Evolutionary conservation across 2,329 filamentous ascomycete species (phyloP).

Genomic region (Phaeoacremonium minimum): DNA sequence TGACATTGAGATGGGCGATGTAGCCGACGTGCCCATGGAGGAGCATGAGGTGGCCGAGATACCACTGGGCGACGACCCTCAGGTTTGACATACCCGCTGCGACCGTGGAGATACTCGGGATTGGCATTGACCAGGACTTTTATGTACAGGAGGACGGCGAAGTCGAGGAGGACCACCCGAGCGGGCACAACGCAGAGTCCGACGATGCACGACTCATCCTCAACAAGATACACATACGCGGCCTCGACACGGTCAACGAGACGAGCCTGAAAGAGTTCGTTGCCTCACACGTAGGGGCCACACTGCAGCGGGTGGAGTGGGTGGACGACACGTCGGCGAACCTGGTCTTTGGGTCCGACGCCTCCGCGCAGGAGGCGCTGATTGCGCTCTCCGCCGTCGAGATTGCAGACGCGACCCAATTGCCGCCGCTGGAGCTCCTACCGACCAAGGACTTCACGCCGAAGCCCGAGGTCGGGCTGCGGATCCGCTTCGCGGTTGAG

Average conservation of each 20-base stretch:
- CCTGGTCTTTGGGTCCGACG: constrained; percentile 64
- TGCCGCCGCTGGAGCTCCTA: constrained; percentile 60
- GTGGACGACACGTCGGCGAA: constrained; percentile 92
- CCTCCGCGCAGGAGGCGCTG: constrained; percentile 49
- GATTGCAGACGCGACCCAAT: constrained; percentile 47
- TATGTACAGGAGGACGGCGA: constrained; percentile 31
- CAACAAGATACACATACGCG: constrained; percentile 77
- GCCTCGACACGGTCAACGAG: constrained; percentile 77
- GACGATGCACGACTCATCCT: constrained; percentile 28
- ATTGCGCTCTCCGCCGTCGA: constrained; percentile 46
- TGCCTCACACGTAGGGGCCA: constrained; percentile 57
- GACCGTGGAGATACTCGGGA: background rate
- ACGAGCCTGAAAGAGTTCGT: constrained; percentile 75
- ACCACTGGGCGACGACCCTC: constrained; percentile 17
- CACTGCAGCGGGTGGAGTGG: constrained; percentile 74
- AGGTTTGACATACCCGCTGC: constrained; percentile 12
- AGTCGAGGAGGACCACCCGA: constrained; percentile 25
- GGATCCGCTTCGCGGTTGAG: constrained; percentile 68
- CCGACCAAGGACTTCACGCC: constrained; percentile 65
- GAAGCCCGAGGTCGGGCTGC: constrained; percentile 65
- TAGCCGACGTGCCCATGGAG: constrained; percentile 34
- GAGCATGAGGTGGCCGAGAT: constrained; percentile 24
- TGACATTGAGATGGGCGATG: constrained; percentile 69
- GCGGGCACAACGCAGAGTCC: constrained; percentile 13
- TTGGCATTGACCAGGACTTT: constrained; percentile 2